phyloP scores from a whole-genome alignment of 2,329 filamentous ascomycete species.

The Aspergillus sp. region DNA sequence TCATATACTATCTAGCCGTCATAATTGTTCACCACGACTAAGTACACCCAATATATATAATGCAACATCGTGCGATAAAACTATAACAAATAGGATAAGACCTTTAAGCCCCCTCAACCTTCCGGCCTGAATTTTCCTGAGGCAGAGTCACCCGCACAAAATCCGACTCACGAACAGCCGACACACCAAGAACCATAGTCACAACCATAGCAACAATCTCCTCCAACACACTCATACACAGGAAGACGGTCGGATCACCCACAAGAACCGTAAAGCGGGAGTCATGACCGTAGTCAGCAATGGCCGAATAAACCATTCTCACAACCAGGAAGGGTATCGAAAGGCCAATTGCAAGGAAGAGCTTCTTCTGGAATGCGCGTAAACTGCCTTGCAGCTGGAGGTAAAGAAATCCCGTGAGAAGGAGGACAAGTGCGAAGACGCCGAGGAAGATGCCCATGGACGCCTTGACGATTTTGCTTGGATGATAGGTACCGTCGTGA shows the following conservation, averaged over 20 bases:
- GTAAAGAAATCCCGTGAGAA: constrained; percentile 16
- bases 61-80: no score
- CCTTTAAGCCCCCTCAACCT: no score
- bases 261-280: constrained; percentile 4
- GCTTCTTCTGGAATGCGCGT: constrained; percentile 23
- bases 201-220: constrained; percentile 29
- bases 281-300: background rate
- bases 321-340: constrained; percentile 29
- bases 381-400: constrained; percentile 10
- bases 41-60: no score
- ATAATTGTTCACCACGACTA: no score
- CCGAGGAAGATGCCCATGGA: constrained; percentile 28
- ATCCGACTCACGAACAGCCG: constrained; percentile 8
- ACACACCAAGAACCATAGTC: constrained; percentile 21
- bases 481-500: background rate
- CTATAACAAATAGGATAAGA: fast-evolving
- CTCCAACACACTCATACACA: constrained; percentile 32
- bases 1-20: no score
- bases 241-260: constrained; percentile 28
- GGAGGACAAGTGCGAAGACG: constrained; percentile 19
- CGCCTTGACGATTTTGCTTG: constrained; percentile 17
- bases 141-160: no score
- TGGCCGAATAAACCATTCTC: constrained; percentile 27
- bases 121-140: no score
- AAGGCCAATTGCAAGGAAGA: constrained; percentile 27